Evolutionary conservation across 495 filamentous ascomycete genomes (phyloP).

Genomic region (Letharia columbiana): DNA sequence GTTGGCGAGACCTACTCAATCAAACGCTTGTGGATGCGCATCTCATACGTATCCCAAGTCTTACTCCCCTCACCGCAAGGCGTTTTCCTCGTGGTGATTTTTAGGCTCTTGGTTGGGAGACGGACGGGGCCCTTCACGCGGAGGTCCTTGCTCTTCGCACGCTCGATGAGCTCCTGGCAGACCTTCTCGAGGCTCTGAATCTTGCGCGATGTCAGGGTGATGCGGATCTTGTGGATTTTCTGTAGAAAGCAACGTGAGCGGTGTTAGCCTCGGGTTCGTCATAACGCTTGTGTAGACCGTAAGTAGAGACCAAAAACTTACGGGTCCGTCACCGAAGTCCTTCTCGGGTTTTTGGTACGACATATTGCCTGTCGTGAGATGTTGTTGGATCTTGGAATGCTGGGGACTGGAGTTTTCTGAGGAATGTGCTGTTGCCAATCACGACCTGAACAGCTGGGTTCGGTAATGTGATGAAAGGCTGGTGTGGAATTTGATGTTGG

Average conservation of each 20-base stretch:
- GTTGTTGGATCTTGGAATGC: slow-evolving; percentile 12
- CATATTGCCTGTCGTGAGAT: slow-evolving; percentile 49
- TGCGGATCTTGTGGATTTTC: slow-evolving; percentile 98
- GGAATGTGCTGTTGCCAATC: slow-evolving; percentile 38
- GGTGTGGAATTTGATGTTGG: slow-evolving; percentile 22
- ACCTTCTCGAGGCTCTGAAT: slow-evolving; percentile 96
- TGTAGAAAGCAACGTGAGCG: slow-evolving; percentile 26
- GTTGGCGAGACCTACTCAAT: slow-evolving; percentile 60
- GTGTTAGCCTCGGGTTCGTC: not conserved
- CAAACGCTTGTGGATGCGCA: slow-evolving; percentile 98
- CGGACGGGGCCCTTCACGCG: slow-evolving; percentile 98
- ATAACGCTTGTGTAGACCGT: not conserved
- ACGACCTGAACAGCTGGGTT: slow-evolving; percentile 56
- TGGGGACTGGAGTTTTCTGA: not conserved
- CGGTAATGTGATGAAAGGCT: slow-evolving; percentile 79
- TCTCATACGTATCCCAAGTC: slow-evolving; percentile 99
- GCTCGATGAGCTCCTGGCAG: slow-evolving; percentile 94
- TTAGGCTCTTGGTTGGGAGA: slow-evolving; percentile 93
- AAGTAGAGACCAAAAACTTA: slow-evolving; percentile 33
- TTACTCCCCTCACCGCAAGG: slow-evolving; percentile 99
- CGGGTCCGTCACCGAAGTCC: slow-evolving; percentile 74
- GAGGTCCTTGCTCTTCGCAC: slow-evolving; percentile 96
- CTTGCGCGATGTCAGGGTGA: slow-evolving; percentile 91
- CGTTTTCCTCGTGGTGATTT: slow-evolving; percentile 93
- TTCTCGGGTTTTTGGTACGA: slow-evolving; percentile 96